Evolutionary conservation across 306 rosid genomes (phyloP).

Genomic region (Astragalus glycyphyllos): DNA sequence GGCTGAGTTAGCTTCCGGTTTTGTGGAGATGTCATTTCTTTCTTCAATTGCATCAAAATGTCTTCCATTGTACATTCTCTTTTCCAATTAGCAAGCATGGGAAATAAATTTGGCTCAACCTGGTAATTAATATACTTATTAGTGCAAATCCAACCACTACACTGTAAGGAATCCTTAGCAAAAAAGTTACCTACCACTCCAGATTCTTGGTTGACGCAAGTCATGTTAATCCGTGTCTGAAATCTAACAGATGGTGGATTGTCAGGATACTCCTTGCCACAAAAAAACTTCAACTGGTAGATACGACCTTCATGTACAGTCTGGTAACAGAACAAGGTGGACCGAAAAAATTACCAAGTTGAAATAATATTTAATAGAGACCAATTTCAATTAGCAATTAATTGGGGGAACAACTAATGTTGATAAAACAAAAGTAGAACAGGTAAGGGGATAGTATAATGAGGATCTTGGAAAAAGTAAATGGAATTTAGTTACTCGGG

Average conservation of each 20-base stretch:
- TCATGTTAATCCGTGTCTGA: constrained; percentile 93
- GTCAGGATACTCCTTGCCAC: constrained; percentile 93
- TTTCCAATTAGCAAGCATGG: constrained; percentile 97
- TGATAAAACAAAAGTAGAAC: constrained; percentile 1
- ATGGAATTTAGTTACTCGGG: constrained; percentile 16
- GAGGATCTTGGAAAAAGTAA: constrained; percentile 4
- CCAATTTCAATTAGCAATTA: constrained; percentile 5
- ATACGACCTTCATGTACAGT: constrained; percentile 96
- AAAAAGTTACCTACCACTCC: constrained; percentile 74
- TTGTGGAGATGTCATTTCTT: constrained; percentile 94
- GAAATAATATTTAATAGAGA: constrained; percentile 12
- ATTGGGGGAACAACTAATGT: background rate
- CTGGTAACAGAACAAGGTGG: constrained; percentile 55
- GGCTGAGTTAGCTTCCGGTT: constrained; percentile 94
- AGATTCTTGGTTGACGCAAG: constrained; percentile 84
- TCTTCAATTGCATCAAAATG: constrained; percentile 85
- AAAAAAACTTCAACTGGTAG: constrained; percentile 89
- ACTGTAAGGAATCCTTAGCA: constrained; percentile 8
- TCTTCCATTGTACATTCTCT: constrained; percentile 93
- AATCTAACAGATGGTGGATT: constrained; percentile 93
- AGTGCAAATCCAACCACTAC: constrained; percentile 46
- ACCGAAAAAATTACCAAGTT: constrained; percentile 29
- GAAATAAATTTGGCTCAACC: constrained; percentile 92
- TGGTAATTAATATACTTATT: constrained; percentile 48
- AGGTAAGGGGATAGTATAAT: background rate